Evolutionary conservation across 108 stramenopile genomes (phyloP).

Genomic region (Mediolabrus comicus): DNA sequence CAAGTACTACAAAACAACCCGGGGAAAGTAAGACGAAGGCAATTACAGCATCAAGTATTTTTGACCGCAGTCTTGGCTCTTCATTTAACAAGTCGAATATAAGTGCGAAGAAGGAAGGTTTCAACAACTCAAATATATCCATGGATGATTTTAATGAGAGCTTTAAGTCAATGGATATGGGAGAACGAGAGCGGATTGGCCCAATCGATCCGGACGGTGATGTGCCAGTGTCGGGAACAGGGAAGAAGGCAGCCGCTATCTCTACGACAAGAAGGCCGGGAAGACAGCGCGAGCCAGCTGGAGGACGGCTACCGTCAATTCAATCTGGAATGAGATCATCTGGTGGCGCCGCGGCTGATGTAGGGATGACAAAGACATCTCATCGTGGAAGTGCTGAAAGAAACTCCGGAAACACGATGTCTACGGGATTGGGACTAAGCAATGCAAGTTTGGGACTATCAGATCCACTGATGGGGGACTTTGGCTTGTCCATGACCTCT

Average conservation of each 20-base stretch:
- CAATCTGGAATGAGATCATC: conserved; percentile 4
- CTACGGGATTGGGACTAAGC: background rate
- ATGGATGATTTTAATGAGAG: conserved; percentile 37
- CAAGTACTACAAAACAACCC: background rate
- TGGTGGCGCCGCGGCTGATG: background rate
- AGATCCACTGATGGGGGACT: conserved; percentile 27
- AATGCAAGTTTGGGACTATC: conserved; percentile 2
- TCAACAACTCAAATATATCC: background rate
- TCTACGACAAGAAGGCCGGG: background rate
- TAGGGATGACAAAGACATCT: background rate
- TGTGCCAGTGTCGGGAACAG: background rate
- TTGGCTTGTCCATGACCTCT: conserved; percentile 27
- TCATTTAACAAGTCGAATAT: background rate
- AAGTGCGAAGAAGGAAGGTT: background rate
- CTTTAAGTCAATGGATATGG: conserved; percentile 37
- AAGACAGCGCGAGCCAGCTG: conserved; percentile 23
- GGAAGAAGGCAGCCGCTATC: background rate
- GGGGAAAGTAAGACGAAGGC: background rate
- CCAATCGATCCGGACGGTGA: background rate
- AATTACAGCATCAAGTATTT: background rate
- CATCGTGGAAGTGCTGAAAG: background rate
- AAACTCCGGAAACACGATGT: background rate
- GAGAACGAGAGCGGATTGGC: background rate
- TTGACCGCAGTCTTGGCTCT: background rate
- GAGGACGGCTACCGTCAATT: conserved; percentile 16